Conservation (phyloP, 2,329 filamentous ascomycete species). For the Penicillium fuscoglaucum region DNA sequence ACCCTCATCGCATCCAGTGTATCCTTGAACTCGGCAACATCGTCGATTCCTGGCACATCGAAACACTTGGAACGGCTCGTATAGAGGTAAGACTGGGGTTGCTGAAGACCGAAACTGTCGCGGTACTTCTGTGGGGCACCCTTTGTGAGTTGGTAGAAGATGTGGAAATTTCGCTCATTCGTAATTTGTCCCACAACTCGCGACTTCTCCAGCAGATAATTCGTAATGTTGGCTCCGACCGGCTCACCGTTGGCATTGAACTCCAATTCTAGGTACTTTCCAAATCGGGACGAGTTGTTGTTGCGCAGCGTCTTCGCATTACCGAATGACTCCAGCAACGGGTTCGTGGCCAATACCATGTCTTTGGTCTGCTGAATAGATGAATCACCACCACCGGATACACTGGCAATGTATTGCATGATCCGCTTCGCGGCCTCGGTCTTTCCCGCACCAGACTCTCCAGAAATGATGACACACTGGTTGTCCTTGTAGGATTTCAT, state of each 20-base stretch:
- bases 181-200: constrained; percentile 91
- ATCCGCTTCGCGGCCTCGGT: constrained; percentile 97
- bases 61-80: constrained; percentile 93
- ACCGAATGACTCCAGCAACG: constrained; percentile 92
- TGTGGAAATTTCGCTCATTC: constrained; percentile 98
- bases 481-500: constrained; percentile 99
- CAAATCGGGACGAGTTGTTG: constrained; percentile 98
- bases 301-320: constrained; percentile 98
- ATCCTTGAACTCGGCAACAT: constrained; percentile 82
- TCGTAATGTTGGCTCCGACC: constrained; percentile 94
- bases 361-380: constrained; percentile 97
- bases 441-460: constrained; percentile 96
- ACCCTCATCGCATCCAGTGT: constrained; percentile 92
- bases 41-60: constrained; percentile 92
- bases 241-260: constrained; percentile 92
- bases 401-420: constrained; percentile 99
- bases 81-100: constrained; percentile 89
- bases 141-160: constrained; percentile 99
- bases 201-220: constrained; percentile 94
- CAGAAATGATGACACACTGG: constrained; percentile 98
- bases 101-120: constrained; percentile 85
- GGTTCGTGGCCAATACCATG: constrained; percentile 98
- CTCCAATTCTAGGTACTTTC: constrained; percentile 96
- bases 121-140: constrained; percentile 84
- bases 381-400: constrained; percentile 79